Conservation (phyloP, 1,284 basidiomycete species). For the Veloporphyrellus conicus region DNA sequence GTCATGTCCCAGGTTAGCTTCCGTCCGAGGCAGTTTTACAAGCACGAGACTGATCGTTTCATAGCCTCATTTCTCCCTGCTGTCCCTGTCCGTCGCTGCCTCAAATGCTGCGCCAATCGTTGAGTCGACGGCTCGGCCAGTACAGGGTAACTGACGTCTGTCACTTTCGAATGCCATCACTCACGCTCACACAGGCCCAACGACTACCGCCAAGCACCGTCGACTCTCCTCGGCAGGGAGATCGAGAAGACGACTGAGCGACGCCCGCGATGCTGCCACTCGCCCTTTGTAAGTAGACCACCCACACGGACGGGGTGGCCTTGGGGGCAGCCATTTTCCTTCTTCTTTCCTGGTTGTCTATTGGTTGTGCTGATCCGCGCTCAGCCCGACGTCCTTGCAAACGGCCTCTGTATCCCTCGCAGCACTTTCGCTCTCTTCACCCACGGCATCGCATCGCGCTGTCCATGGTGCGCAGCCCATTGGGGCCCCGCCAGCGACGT, state of each 20-base stretch:
- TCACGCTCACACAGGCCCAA: constrained; percentile 20
- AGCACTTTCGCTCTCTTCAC: constrained; percentile 55
- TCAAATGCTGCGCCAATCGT: constrained; percentile 44
- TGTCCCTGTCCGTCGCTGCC: constrained; percentile 64
- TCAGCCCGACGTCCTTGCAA: constrained; percentile 43
- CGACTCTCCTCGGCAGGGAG: constrained; percentile 65
- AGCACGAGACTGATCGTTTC: constrained; percentile 6
- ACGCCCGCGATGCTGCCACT: constrained; percentile 68
- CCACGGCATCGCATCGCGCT: constrained; percentile 35
- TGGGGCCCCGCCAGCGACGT: constrained; percentile 1
- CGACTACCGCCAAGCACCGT: constrained; percentile 48
- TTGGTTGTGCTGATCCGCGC: constrained; percentile 6
- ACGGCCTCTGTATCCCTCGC: constrained; percentile 41
- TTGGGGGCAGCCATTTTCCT: not conserved
- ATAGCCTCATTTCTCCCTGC: constrained; percentile 42
- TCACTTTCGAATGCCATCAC: not conserved
- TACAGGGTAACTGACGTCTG: constrained; percentile 14
- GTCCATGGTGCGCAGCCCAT: constrained; percentile 15
- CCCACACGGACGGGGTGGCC: not conserved
- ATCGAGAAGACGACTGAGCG: constrained; percentile 63
- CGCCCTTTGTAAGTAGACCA: constrained; percentile 60
- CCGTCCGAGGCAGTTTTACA: no score
- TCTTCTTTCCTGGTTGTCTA: not conserved
- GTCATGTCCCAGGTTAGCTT: constrained; percentile 30
- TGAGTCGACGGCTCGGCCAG: constrained; percentile 18